These are phyloP conservation scores for Pezicula radicicola DNA, from an alignment of 2,329 filamentous ascomycete genomes.

Conservation along the genomic window DNA sequence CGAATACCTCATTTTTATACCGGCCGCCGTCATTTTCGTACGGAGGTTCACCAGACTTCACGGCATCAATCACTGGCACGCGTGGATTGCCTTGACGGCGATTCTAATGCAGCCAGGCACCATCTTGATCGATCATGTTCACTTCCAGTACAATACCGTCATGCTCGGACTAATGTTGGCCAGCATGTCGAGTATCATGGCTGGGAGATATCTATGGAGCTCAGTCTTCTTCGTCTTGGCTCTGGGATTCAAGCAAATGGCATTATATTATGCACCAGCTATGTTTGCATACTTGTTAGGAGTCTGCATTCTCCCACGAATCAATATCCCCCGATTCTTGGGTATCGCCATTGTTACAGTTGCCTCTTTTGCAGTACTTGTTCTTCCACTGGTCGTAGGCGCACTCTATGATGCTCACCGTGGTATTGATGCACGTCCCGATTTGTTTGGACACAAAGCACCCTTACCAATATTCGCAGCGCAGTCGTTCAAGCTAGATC, in stretches of 20 bases:
- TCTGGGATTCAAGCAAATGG: conserved; percentile 99
- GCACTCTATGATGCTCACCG: conserved; percentile 65
- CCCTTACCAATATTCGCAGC: conserved; percentile 61
- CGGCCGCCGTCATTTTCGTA: conserved; percentile 80
- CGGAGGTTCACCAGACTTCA: conserved; percentile 75
- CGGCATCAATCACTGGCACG: conserved; percentile 76
- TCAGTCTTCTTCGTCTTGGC: conserved; percentile 91
- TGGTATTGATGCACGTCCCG: conserved; percentile 55
- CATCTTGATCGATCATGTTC: conserved; percentile 91
- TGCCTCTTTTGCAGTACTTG: conserved; percentile 69
- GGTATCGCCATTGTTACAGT: conserved; percentile 73
- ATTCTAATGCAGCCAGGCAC: conserved; percentile 89
- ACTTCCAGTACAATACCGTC: conserved; percentile 97
- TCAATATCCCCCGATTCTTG: conserved; percentile 67
- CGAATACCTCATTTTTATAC: conserved; percentile 87
- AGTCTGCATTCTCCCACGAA: conserved; percentile 72
- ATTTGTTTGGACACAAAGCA: conserved; percentile 54
- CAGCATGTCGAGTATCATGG: conserved; percentile 83
- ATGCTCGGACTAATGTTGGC: conserved; percentile 92
- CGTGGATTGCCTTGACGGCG: conserved; percentile 80
- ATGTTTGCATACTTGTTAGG: conserved; percentile 92
- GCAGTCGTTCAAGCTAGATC: conserved; percentile 57
- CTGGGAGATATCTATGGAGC: conserved; percentile 81
- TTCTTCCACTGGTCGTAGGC: conserved; percentile 73
- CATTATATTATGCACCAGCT: conserved; percentile 90